Conservation (phyloP, 176 grass and related monocot genomes). For the Eragrostis nindensis region DNA sequence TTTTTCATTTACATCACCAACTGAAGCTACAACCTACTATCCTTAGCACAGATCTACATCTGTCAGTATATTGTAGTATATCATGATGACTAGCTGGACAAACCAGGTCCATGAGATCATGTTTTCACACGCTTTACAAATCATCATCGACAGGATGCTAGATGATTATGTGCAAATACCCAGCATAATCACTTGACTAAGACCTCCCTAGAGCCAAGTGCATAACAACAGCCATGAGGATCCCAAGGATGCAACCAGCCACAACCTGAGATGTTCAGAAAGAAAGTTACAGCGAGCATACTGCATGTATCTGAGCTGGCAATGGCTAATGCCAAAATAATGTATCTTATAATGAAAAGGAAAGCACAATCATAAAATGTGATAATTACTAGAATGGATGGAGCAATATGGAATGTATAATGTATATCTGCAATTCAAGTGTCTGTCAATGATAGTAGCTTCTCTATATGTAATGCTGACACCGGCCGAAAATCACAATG, state of each 20-base stretch:
- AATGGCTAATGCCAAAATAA: neutral
- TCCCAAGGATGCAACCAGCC: conserved; percentile 74
- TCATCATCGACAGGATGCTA: neutral
- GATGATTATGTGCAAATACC: conserved; percentile 20
- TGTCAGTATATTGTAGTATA: conserved; percentile 2
- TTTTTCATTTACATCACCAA: conserved; percentile 35
- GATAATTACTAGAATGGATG: neutral
- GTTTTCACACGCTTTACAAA: conserved; percentile 30
- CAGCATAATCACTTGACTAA: conserved; percentile 8
- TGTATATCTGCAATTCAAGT: neutral
- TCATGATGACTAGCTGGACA: neutral
- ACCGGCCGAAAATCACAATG: neutral
- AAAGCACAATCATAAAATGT: neutral
- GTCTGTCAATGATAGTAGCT: neutral
- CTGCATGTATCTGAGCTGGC: neutral
- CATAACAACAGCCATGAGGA: conserved; percentile 57
- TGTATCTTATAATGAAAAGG: neutral
- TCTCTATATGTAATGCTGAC: neutral
- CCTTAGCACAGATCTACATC: conserved; percentile 14
- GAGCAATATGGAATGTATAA: neutral
- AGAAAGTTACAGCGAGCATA: neutral
- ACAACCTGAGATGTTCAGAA: conserved; percentile 64
- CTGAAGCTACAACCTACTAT: conserved; percentile 18
- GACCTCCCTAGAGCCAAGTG: conserved; percentile 44
- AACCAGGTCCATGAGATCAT: neutral